phyloP scores from a whole-genome alignment of 179 eudicot genomes.

The Camellia oleifera region DNA sequence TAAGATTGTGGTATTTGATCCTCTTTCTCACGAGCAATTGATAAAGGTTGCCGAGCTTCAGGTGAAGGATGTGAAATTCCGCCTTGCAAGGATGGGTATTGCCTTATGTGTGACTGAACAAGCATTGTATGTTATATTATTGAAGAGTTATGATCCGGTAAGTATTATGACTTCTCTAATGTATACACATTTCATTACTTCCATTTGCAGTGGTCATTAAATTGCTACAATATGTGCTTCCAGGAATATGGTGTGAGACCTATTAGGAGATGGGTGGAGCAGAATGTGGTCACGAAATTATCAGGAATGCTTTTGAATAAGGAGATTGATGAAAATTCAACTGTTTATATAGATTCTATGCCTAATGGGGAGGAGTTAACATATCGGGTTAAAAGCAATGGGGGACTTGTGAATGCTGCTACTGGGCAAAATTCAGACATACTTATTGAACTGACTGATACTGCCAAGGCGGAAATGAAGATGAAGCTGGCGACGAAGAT shows the following conservation, averaged over 20 bases:
- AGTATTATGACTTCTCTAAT: slow-evolving; percentile 20
- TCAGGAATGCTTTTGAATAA: slow-evolving; percentile 75
- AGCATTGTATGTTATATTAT: slow-evolving; percentile 69
- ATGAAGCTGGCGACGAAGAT: too few relatives aligned
- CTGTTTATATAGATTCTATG: slow-evolving; percentile 56
- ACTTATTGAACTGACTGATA: too few relatives aligned
- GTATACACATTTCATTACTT: background rate
- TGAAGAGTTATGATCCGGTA: slow-evolving; percentile 87
- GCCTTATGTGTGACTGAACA: slow-evolving; percentile 79
- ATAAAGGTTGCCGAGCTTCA: slow-evolving; percentile 70
- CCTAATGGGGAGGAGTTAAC: slow-evolving; percentile 41
- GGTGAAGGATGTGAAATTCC: slow-evolving; percentile 75
- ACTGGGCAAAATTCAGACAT: too few relatives aligned
- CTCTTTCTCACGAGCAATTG: slow-evolving; percentile 60
- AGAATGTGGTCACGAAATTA: slow-evolving; percentile 76
- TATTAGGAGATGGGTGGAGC: slow-evolving; percentile 30
- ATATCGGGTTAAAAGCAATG: slow-evolving; percentile 72
- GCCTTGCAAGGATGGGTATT: slow-evolving; percentile 85
- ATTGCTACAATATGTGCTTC: background rate
- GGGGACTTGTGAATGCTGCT: slow-evolving; percentile 46
- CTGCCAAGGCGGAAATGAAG: too few relatives aligned
- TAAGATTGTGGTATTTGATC: slow-evolving; percentile 30
- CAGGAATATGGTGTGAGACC: slow-evolving; percentile 89
- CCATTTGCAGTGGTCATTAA: background rate
- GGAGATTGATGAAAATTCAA: slow-evolving; percentile 24